A percentile compares a stretch with the other conserved stretches of the same genome.
Evolutionary conservation across 2,329 filamentous ascomycete species (phyloP).

Genomic region (Cadophora sp.): DNA sequence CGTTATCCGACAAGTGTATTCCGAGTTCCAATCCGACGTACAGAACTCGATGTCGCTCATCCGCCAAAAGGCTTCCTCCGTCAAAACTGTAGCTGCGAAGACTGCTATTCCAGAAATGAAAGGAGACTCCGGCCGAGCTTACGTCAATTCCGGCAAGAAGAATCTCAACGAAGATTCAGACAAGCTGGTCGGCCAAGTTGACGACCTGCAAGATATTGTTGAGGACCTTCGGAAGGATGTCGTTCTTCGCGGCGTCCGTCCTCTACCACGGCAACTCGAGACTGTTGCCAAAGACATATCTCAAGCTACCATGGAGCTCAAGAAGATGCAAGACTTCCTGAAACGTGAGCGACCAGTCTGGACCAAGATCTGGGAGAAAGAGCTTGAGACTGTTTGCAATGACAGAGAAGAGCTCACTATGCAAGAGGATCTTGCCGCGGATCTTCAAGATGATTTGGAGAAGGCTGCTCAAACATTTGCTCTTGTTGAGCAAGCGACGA

Average conservation of each 20-base stretch:
- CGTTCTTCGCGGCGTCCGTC: conserved; percentile 88
- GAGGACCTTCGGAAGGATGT: conserved; percentile 98
- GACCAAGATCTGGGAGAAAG: conserved; percentile 99
- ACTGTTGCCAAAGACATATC: conserved; percentile 87
- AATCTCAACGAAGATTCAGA: conserved; percentile 87
- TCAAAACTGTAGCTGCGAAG: conserved; percentile 78
- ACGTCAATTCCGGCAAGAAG: conserved; percentile 88
- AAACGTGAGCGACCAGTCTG: conserved; percentile 92
- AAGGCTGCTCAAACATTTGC: conserved; percentile 94
- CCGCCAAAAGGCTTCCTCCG: conserved; percentile 78
- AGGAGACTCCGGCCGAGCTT: conserved; percentile 80
- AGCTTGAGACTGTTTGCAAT: conserved; percentile 93
- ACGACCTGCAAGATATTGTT: conserved; percentile 95
- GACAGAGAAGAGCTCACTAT: conserved; percentile 93
- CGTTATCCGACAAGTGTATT: conserved; percentile 90
- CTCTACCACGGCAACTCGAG: conserved; percentile 88
- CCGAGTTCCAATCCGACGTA: conserved; percentile 87
- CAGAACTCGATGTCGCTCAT: conserved; percentile 86
- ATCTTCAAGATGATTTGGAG: conserved; percentile 92
- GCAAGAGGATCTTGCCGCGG: conserved; percentile 92
- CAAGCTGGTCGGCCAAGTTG: conserved; percentile 87
- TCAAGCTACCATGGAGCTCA: conserved; percentile 81
- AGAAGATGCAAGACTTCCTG: conserved; percentile 93
- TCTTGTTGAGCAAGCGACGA: conserved; percentile 96
- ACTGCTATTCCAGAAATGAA: conserved; percentile 74